Evolutionary conservation across 1,284 basidiomycete genomes (phyloP).

Genomic region (Cystobasidium sp.): DNA sequence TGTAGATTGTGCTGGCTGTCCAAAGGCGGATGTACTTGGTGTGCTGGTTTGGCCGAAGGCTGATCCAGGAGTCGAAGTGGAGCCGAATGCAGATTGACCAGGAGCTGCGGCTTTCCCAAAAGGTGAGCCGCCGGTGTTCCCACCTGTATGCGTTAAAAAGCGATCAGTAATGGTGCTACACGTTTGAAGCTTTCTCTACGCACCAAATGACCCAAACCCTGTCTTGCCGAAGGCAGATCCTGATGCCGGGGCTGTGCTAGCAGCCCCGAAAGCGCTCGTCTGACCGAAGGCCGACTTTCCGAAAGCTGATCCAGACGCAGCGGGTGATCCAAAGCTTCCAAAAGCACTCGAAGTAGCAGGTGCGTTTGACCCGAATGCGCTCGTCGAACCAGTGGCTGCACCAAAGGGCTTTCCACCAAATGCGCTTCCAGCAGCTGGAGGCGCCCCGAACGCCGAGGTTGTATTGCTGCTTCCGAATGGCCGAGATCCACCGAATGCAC

Average conservation of each 20-base stretch:
- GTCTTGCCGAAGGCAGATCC: constrained; percentile 47
- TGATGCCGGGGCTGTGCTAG: not conserved
- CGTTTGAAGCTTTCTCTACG: constrained; percentile 46
- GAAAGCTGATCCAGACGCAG: constrained; percentile 57
- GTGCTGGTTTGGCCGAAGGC: constrained; percentile 50
- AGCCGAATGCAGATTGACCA: constrained; percentile 48
- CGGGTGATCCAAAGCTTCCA: constrained; percentile 12
- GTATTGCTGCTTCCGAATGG: constrained; percentile 17
- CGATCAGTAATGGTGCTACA: not conserved
- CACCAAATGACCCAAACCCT: constrained; percentile 54
- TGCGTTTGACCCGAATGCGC: constrained; percentile 43
- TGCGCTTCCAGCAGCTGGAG: constrained; percentile 45
- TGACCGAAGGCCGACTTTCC: constrained; percentile 51
- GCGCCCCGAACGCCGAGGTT: constrained; percentile 12
- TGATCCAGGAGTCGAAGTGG: constrained; percentile 43
- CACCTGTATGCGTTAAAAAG: not conserved
- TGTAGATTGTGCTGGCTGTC: constrained; percentile 46
- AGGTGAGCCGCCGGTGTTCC: constrained; percentile 43
- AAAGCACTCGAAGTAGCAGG: constrained; percentile 22
- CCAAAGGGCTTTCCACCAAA: constrained; percentile 45
- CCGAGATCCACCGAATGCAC: constrained; percentile 21
- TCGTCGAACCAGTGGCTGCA: not conserved
- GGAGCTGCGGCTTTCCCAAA: constrained; percentile 51
- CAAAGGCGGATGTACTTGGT: constrained; percentile 52
- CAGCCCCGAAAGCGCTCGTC: constrained; percentile 43